phyloP scores from a whole-genome alignment of 1,284 basidiomycete species.

The Albatrellus sp. region DNA sequence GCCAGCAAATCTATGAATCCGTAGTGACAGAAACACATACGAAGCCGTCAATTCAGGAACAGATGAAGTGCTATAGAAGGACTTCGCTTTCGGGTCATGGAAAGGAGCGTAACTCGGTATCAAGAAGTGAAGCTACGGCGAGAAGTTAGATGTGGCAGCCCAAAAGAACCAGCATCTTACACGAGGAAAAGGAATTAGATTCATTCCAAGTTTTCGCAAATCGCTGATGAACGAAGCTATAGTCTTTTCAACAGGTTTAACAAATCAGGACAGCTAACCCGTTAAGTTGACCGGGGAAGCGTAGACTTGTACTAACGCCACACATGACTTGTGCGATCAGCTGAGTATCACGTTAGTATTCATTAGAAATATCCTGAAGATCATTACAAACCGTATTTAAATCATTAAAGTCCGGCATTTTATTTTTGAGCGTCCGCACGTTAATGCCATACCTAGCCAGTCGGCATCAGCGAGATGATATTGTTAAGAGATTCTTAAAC shows the following conservation, averaged over 20 bases:
- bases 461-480: constrained; percentile 1
- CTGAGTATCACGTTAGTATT: constrained; percentile 21
- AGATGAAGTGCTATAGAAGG: constrained; percentile 52
- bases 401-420: constrained; percentile 60
- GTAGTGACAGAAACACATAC: constrained; percentile 24
- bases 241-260: not conserved
- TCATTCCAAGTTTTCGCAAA: constrained; percentile 86
- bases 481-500: not conserved
- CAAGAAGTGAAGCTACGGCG: constrained; percentile 71
- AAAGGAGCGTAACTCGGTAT: constrained; percentile 84
- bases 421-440: constrained; percentile 61
- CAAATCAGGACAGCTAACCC: constrained; percentile 34
- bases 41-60: constrained; percentile 60
- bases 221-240: constrained; percentile 50
- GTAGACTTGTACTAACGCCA: constrained; percentile 79
- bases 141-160: not conserved
- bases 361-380: constrained; percentile 4
- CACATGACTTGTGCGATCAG: constrained; percentile 81
- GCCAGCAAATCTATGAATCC: not conserved
- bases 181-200: constrained; percentile 88
- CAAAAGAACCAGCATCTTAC: constrained; percentile 25
- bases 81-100: constrained; percentile 44
- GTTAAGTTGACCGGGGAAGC: constrained; percentile 92
- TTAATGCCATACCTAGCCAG: constrained; percentile 67
- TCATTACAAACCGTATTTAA: constrained; percentile 58